Base-by-base conservation (phyloP, 306 rosid genomes). In the Medicago ruthenica region DNA sequence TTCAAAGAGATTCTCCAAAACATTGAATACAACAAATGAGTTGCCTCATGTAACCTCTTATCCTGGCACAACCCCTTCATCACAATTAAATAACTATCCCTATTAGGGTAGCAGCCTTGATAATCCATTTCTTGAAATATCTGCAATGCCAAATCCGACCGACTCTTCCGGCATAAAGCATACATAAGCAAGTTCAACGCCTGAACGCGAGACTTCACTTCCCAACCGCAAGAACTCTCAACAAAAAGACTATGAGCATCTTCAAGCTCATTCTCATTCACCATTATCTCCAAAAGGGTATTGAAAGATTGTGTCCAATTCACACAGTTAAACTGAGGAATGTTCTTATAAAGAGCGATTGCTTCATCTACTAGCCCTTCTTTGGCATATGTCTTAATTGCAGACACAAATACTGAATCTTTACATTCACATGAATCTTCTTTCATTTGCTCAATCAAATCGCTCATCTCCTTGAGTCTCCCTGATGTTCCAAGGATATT, bases 1-100 rank as follows among this genome's bases (percentile, higher is more conserved):
- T 81, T 86, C 83, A 76, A 74, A 5, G 90, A 86, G 62, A 86
- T 86, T 80, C 87, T 86, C 90, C 90, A 84, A 76, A 86, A 86
- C 90, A 86, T 86, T 15, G 87, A 86, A 73, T 86, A 86, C 37
- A 86, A 81, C 66, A 86, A 76, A 84, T 86, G 90, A 34, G 76
- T 86, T 9, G 88, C 90, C 75, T 86, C 90, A 57, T 81, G 80
- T 9, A 86, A 79, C 79, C 88, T 86, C 79, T 67, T 57, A 59
- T 86, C 90, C n/a, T 64, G 74, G 41, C 90, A 86, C 81, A 86
- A 76, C 6, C 88, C 90, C 76, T 81, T 79, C 90, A 84, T 86
- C 83, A 84, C 21, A 42, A 79, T 76, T 4, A 72, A 70, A 76
- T 86, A 79, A 15, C 90, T 86, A 9, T 84, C 86, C 74, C 88